Base-by-base conservation (phyloP, 805 yeast species). In the Yamadazyma kitorensis region DNA sequence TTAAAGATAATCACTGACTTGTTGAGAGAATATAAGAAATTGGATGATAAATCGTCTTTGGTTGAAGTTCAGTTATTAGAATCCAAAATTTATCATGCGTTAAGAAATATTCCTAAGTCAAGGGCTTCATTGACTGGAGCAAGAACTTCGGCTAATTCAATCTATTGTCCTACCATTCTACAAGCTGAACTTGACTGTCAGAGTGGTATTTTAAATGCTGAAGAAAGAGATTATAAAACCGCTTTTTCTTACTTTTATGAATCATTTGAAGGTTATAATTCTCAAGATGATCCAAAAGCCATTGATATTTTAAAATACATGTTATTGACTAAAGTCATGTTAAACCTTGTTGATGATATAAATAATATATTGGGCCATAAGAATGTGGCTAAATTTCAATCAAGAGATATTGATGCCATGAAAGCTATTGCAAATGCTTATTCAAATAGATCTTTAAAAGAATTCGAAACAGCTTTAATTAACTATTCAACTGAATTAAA, bases 1-100 rank as follows among this genome's bases (percentile, higher is more conserved):
- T 65, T 93, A 30, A 69, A 74, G 31, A 74, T 88, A 41, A 84
- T 89, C 43, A 78, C 80, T 41, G 72, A 72, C 11, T 71, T 93
- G 48, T 70, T 91, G 47, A 72, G 73, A 45, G 97, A 93, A 59
- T 86, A 91, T 59, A 93, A 91, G 64, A 84, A 86, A 55, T 72
- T 93, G 46, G 99, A 93, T 59, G 99, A 93, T 62, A 93, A 93
- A 61, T 82, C 93, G 33, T 86, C 96, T 20, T 74, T 93, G 34
- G 96, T 93, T 10, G 98, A 93, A 59, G 96, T 93, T 23, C 98
- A 93, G 62, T 68, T 93, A 45, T 74, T 93, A 44, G 98, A 93
- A 59, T 74, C 93, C 14, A 82, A 87, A 53, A 87, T 86, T 25
- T 93, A 83, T 59, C 96, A 89, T 58, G 88, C 95, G 17, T 70